phyloP scores from a whole-genome alignment of 2,329 filamentous ascomycete species.

The Colletotrichum sp. region DNA sequence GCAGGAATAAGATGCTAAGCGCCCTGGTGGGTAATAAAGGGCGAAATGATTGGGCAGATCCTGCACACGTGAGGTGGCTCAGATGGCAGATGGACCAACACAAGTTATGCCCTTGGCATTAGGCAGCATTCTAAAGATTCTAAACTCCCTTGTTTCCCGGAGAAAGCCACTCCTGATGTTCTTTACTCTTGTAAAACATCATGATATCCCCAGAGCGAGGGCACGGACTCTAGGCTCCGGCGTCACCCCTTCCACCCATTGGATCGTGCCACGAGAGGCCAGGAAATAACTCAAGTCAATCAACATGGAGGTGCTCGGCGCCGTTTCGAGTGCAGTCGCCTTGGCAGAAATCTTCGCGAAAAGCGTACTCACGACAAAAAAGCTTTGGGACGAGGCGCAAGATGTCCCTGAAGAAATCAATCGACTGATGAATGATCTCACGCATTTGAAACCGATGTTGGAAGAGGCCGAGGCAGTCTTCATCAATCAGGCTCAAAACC shows the following conservation, averaged over 20 bases:
- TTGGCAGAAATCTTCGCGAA: neutral
- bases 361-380: neutral
- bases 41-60: neutral
- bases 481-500: neutral
- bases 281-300: neutral
- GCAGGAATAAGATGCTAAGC: neutral
- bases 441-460: neutral
- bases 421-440: neutral
- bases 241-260: neutral
- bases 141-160: neutral
- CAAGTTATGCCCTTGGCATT: neutral
- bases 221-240: too few relatives aligned
- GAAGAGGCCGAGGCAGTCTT: neutral
- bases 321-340: neutral
- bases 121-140: neutral
- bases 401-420: neutral
- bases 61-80: neutral
- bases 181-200: neutral
- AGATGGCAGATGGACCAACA: neutral
- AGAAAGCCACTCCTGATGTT: too few relatives aligned
- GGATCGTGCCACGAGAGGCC: rapidly evolving
- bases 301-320: neutral
- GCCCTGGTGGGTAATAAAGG: neutral
- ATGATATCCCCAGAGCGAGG: neutral
- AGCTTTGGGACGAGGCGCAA: neutral